These are phyloP conservation scores for Xylaria arbuscula DNA, from an alignment of 2,329 filamentous ascomycete species.

Conservation along the genomic window DNA sequence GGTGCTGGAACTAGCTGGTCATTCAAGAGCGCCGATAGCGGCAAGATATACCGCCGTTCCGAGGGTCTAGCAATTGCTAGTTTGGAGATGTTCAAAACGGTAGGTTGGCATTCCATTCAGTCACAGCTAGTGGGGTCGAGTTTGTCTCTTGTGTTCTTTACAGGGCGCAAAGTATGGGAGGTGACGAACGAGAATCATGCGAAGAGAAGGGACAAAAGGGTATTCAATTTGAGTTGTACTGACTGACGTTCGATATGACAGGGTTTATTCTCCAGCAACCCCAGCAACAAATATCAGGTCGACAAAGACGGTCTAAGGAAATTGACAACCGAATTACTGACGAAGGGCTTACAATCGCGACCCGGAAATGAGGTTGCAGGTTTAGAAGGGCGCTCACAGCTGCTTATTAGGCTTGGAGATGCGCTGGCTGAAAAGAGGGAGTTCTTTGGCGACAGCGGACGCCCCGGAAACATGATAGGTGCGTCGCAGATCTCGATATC, in stretches of 20 bases:
- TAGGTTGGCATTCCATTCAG: conserved; percentile 29
- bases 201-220: neutral
- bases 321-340: conserved; percentile 79
- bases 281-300: conserved; percentile 85
- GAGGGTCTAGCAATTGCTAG: conserved; percentile 69
- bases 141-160: neutral
- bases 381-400: conserved; percentile 82
- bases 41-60: conserved; percentile 82
- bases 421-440: conserved; percentile 81
- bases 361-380: conserved; percentile 85
- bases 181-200: neutral
- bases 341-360: conserved; percentile 84
- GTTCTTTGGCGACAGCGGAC: conserved; percentile 83
- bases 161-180: neutral
- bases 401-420: conserved; percentile 79
- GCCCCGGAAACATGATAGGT: conserved; percentile 96
- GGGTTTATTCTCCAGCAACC: conserved; percentile 87
- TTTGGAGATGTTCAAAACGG: conserved; percentile 90
- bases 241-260: conserved; percentile 44
- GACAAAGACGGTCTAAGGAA: conserved; percentile 82
- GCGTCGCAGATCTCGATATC: conserved; percentile 48
- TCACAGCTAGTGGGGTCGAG: neutral
- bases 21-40: conserved; percentile 92
- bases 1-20: conserved; percentile 91
- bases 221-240: neutral